Percentiles rank a stretch among this genome's conserved stretches.
These are phyloP conservation scores for Sutorius eximius DNA, from an alignment of 1,284 basidiomycete species.

Conservation along the genomic window DNA sequence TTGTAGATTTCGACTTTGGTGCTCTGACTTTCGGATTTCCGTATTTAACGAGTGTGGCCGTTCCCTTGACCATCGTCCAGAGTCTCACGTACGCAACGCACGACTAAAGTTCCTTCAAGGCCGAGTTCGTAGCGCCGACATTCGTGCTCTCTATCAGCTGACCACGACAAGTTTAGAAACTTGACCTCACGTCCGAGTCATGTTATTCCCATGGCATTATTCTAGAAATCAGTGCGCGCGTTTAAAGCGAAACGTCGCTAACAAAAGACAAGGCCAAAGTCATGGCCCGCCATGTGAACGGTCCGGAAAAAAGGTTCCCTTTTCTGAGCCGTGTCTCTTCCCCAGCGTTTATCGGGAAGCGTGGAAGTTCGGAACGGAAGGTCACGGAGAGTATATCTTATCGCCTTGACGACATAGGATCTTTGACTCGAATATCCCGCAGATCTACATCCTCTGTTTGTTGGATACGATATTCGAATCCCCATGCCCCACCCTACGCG, in stretches of 20 bases:
- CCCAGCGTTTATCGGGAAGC: neutral
- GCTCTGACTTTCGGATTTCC: neutral
- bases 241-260: too few species aligned
- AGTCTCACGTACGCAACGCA: too few species aligned
- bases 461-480: neutral
- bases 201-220: too few species aligned
- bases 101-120: too few species aligned
- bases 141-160: neutral
- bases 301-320: too few species aligned
- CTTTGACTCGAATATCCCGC: neutral
- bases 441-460: neutral
- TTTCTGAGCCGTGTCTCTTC: neutral
- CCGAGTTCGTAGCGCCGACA: too few species aligned
- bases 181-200: neutral
- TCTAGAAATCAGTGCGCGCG: too few species aligned
- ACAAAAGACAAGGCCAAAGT: too few species aligned
- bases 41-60: slow-evolving; percentile 1
- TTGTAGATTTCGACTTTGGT: slow-evolving; percentile 16
- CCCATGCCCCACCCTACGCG: slow-evolving; percentile 17
- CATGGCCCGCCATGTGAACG: too few species aligned
- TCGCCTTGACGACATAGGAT: neutral
- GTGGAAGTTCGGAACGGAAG: neutral
- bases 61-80: neutral
- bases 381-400: neutral
- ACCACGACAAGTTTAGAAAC: neutral